Evolutionary conservation across 1,284 basidiomycete genomes (phyloP).

Genomic region (Heliocybe sulcata): DNA sequence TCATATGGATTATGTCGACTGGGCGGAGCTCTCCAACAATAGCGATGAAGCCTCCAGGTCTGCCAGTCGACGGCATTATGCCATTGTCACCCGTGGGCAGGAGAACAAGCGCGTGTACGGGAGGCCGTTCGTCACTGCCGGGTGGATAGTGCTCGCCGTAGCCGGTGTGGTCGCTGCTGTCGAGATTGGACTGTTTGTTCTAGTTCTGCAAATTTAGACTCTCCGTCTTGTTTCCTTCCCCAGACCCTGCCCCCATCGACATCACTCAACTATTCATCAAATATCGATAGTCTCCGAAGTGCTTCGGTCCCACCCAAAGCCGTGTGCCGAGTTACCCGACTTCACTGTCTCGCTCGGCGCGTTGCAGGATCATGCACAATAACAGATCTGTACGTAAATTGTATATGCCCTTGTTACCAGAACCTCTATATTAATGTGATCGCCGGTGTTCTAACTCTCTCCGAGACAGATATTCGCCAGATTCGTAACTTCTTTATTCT

Average conservation of each 20-base stretch:
- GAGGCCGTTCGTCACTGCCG: conserved; percentile 74
- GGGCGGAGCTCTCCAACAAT: conserved; percentile 10
- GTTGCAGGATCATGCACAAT: not conserved
- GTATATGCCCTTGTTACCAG: not conserved
- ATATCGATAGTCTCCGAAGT: too few species aligned
- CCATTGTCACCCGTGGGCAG: conserved; percentile 49
- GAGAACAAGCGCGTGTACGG: conserved; percentile 57
- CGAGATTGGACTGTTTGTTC: conserved; percentile 57
- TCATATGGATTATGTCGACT: conserved; percentile 3
- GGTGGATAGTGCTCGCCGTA: conserved; percentile 62
- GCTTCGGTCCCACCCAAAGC: too few species aligned
- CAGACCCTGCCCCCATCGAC: not conserved
- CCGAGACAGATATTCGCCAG: too few species aligned
- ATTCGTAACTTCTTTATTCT: too few species aligned
- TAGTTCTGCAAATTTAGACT: conserved; percentile 33
- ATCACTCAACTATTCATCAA: too few species aligned
- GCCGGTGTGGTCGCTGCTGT: conserved; percentile 53
- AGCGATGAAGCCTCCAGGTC: conserved; percentile 2
- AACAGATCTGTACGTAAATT: not conserved
- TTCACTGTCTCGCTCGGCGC: not conserved
- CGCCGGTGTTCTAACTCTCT: too few species aligned
- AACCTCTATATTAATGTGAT: too few species aligned
- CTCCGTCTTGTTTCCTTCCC: not conserved
- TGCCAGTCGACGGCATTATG: conserved; percentile 4
- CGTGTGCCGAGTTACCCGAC: too few species aligned